Percentiles rank a stretch among this genome's conserved stretches.
Conservation (phyloP, 805 yeast species). For the Aciculoconidium aculeatum region DNA sequence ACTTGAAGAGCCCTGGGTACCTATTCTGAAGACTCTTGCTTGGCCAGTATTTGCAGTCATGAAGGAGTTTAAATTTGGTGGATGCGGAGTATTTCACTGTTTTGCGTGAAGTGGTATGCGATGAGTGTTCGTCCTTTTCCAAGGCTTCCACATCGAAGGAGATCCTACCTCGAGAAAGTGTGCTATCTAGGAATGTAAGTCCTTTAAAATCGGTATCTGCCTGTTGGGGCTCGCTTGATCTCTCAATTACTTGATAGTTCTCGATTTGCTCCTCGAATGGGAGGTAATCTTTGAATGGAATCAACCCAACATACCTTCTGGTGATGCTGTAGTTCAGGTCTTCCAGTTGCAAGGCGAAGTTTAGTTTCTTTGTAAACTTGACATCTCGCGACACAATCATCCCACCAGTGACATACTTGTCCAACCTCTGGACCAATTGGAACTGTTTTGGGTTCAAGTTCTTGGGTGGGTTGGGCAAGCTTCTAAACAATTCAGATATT, state of each 20-base stretch:
- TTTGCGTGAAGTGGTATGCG: slow-evolving; percentile 1
- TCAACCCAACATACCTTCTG: slow-evolving; percentile 16
- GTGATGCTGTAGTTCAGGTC: slow-evolving; percentile 2
- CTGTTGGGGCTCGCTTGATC: too few species aligned
- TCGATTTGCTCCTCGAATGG: slow-evolving; percentile 3
- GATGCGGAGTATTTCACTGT: slow-evolving; percentile 8
- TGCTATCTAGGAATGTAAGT: slow-evolving; percentile 7
- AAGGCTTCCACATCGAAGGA: slow-evolving; percentile 9
- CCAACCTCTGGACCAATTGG: slow-evolving; percentile 16
- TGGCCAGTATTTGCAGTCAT: slow-evolving; percentile 6
- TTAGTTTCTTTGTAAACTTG: slow-evolving; percentile 11
- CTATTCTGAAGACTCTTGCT: slow-evolving; percentile 1
- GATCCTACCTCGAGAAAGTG: slow-evolving; percentile 10
- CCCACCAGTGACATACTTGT: slow-evolving; percentile 21
- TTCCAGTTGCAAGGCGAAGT: slow-evolving; percentile 7
- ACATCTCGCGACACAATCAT: slow-evolving; percentile 15
- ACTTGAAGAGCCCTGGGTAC: slow-evolving; percentile 12
- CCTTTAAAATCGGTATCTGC: slow-evolving; percentile 4
- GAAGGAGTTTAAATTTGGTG: slow-evolving; percentile 15
- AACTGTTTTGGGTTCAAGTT: slow-evolving; percentile 8
- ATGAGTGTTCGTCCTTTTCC: slow-evolving; percentile 5
- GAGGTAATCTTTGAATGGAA: slow-evolving; percentile 2
- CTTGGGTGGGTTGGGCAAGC: slow-evolving; percentile 6
- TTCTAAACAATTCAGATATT: slow-evolving; percentile 9
- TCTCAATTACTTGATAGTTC: background rate